Evolutionary conservation across 2,329 filamentous ascomycete species (phyloP), one percentile per base, ranked within the genome.

Genomic region (Calonectria pauciramosa): DNA sequence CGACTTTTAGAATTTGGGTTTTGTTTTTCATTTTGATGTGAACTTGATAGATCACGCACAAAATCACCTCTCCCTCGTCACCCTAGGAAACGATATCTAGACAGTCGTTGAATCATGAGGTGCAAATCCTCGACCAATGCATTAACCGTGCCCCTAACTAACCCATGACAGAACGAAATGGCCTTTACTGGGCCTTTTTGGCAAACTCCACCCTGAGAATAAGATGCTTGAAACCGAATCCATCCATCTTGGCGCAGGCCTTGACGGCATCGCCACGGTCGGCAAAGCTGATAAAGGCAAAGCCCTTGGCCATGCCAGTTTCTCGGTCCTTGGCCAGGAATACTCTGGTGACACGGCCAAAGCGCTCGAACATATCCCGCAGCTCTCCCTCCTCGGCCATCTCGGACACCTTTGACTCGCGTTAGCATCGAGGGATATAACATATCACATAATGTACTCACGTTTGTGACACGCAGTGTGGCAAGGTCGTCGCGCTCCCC

Each of bases 311-410:
- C 85, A 96, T 89, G 75, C 96, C 95, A 51, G 97, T 99, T 82
- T 99, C 97, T 85, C 97, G 91, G 89, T 99, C 97, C 91, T 98
- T 99, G 82, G 97, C 97, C 83, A 99, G 88, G 91, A 99, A 99
- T 66, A 99, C 97, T 86, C 97, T 93, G 72, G 96, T 99, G 84
- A 99, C 97, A 80, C 96, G 95, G 83, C 97, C 97, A 86, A 97
- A 98, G 80, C 97, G 93, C 89, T 98, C 96, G 90, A 99, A 99
- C 93, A 99, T 96, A 86, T 98, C 96, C 85, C 97, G 95, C 80
- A 99, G 91, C 87, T 99, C 97, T 85, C 92, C 89, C 87, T 99
- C 97, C 87, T 99, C 97, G 79, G 97, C 97, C 90, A 99, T 94
- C 87, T 99, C 97, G 85, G 95, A 98, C 77, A 98, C 95, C 95